Evolutionary conservation across 2,329 filamentous ascomycete genomes (phyloP), one percentile per base, ranked within the genome.

Genomic region (Biscogniauxia sp.): DNA sequence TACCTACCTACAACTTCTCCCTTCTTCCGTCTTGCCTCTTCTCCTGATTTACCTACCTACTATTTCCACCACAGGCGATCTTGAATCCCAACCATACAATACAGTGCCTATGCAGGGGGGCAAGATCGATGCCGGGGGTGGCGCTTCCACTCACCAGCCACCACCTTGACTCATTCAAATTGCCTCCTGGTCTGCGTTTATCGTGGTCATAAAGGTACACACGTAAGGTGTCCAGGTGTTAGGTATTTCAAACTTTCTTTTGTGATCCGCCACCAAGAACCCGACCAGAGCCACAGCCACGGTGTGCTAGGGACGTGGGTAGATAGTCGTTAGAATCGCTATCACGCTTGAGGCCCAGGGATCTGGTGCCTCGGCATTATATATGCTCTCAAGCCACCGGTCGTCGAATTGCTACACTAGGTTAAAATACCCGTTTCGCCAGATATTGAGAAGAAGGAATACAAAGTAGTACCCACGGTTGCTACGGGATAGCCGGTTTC

Each of bases 141-240:
- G 45, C 41, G 6, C 37, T 58, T 53, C 55, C 59, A 61, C 63
- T 66, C 64, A 62, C 62, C 61, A 65, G 57, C 53, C 63, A 20
- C 63, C 63, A 20, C 63, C 63, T 54, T 65, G 64, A 64, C 61
- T 66, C 64, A 65, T 66, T 53, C 54, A 49, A 50, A 45, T 50
- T 37, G 20, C 56, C 51, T 53, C 56, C n/a, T n/a, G n/a, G 58
- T 61, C 57, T 54, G 53, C 58, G 23, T 23, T 23, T 23, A 23
- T 23, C 23, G 23, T 23, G 23, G 23, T 23, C 5, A 23, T 23
- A 23, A 23, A 23, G 2, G 23, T 23, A 23, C 23, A 23, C 23
- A n/a, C 15, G 13, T 45, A 45, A 45, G 13, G 37, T 45, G 17
- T n/a, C n/a, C n/a, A n/a, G n/a, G n/a, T n/a, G n/a, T n/a, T n/a